Evolutionary conservation across 805 yeast species (phyloP).

Genomic region (Kluyveromyces wickerhamii): DNA sequence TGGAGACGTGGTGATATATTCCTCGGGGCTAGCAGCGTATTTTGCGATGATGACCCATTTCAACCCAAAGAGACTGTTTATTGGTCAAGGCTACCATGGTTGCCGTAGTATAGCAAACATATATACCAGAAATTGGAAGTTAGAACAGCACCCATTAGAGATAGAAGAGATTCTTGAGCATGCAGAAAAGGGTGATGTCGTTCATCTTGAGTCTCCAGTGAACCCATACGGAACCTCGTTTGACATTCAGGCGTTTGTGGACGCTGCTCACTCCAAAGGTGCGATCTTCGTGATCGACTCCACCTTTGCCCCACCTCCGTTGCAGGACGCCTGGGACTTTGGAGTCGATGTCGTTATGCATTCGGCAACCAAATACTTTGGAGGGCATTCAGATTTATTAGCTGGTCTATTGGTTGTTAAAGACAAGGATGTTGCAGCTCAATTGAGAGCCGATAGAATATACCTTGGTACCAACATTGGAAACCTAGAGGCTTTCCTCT

Average conservation of each 20-base stretch:
- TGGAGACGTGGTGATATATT: conserved; percentile 60
- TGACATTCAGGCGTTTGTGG: conserved; percentile 56
- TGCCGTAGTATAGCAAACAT: conserved; percentile 62
- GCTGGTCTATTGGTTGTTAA: conserved; percentile 77
- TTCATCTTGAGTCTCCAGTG: conserved; percentile 83
- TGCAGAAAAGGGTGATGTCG: conserved; percentile 55
- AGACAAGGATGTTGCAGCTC: conserved; percentile 36
- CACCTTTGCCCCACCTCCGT: conserved; percentile 91
- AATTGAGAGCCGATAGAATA: conserved; percentile 54
- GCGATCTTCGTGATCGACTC: conserved; percentile 71
- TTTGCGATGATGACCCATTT: conserved; percentile 60
- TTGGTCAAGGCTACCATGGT: conserved; percentile 84
- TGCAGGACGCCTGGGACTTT: conserved; percentile 68
- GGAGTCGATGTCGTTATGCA: conserved; percentile 90
- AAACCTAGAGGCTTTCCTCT: conserved; percentile 64
- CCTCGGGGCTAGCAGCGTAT: conserved; percentile 77
- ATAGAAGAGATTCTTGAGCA: conserved; percentile 40
- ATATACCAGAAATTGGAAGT: conserved; percentile 50
- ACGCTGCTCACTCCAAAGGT: conserved; percentile 68
- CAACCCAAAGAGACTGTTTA: conserved; percentile 66
- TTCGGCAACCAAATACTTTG: conserved; percentile 88
- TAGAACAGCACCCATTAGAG: conserved; percentile 39
- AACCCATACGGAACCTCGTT: conserved; percentile 70
- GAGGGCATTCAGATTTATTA: conserved; percentile 89
- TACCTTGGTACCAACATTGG: conserved; percentile 73